phyloP scores from a whole-genome alignment of 768 basidiomycete species.

The Tulasnella sp. region DNA sequence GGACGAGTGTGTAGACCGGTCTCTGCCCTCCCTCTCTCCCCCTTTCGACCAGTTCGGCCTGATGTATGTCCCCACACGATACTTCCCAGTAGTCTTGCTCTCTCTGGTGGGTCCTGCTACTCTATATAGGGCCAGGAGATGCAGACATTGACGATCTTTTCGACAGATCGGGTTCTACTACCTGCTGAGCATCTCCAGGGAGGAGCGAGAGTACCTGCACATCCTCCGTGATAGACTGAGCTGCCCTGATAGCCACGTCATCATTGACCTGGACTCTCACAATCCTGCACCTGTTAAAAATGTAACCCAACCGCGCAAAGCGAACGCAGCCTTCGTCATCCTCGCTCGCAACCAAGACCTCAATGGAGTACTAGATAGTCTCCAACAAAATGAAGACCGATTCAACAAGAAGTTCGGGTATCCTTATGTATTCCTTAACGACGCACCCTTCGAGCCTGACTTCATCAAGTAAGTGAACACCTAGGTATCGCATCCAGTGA shows the following conservation, averaged over 20 bases:
- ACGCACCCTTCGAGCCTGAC: conserved; percentile 66
- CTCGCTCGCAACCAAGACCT: conserved; percentile 65
- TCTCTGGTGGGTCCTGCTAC: conserved; percentile 42
- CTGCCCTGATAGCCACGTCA: conserved; percentile 48
- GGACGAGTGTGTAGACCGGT: neutral
- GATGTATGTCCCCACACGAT: conserved; percentile 61
- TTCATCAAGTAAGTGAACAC: conserved; percentile 54
- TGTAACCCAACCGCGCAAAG: conserved; percentile 47
- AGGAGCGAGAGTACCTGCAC: conserved; percentile 49
- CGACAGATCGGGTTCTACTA: conserved; percentile 54
- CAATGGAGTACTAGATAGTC: conserved; percentile 55
- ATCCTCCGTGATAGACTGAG: conserved; percentile 31
- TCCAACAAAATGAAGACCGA: conserved; percentile 77
- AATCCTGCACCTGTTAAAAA: conserved; percentile 35
- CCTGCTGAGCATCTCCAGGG: conserved; percentile 49
- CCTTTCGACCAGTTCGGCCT: neutral
- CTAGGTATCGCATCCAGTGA: too few species aligned
- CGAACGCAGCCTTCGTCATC: conserved; percentile 79
- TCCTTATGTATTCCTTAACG: conserved; percentile 80
- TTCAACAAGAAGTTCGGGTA: conserved; percentile 78
- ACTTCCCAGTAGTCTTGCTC: conserved; percentile 47
- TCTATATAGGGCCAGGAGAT: neutral
- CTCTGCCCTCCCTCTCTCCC: neutral
- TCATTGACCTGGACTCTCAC: conserved; percentile 55
- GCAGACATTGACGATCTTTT: conserved; percentile 25